A percentile compares a stretch with the other conserved stretches of the same genome.
These are phyloP conservation scores for Chalara sp. DNA, from an alignment of 2,329 filamentous ascomycete species.

Conservation along the genomic window DNA sequence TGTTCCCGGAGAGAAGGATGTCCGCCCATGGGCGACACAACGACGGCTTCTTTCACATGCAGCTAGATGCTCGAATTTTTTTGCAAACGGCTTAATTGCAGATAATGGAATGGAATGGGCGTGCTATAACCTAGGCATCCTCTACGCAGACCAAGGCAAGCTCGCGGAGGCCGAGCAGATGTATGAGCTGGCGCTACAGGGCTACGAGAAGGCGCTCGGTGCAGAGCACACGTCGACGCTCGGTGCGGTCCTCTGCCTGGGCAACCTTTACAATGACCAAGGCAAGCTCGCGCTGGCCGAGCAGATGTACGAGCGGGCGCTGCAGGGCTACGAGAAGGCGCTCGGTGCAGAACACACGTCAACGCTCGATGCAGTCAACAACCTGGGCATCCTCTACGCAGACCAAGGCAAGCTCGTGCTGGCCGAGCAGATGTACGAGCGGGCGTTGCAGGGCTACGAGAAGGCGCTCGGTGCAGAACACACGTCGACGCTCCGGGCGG, in stretches of 20 bases:
- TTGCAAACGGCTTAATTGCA: conserved; percentile 7
- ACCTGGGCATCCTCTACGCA: too few relatives aligned
- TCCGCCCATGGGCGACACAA: not conserved
- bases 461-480: too few relatives aligned
- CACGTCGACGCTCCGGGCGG: too few relatives aligned
- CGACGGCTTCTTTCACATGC: too few relatives aligned
- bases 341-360: not conserved
- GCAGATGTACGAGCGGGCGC: not conserved
- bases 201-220: not conserved
- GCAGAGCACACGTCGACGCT: not conserved
- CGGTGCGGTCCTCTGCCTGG: not conserved
- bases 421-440: not conserved
- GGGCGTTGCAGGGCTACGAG: too few relatives aligned
- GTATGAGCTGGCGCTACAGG: not conserved
- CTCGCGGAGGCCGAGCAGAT: not conserved
- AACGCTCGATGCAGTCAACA: too few relatives aligned
- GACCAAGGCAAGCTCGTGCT: too few relatives aligned
- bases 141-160: conserved; percentile 15
- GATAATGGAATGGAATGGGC: conserved; percentile 7
- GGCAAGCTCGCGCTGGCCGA: not conserved
- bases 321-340: not conserved
- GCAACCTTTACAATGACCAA: not conserved
- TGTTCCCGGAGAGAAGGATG: not conserved
- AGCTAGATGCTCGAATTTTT: not conserved
- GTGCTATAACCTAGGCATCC: conserved; percentile 10